Evolutionary conservation across 352 stramenopile genomes (phyloP).

Genomic region (Phytophthora palmivora): DNA sequence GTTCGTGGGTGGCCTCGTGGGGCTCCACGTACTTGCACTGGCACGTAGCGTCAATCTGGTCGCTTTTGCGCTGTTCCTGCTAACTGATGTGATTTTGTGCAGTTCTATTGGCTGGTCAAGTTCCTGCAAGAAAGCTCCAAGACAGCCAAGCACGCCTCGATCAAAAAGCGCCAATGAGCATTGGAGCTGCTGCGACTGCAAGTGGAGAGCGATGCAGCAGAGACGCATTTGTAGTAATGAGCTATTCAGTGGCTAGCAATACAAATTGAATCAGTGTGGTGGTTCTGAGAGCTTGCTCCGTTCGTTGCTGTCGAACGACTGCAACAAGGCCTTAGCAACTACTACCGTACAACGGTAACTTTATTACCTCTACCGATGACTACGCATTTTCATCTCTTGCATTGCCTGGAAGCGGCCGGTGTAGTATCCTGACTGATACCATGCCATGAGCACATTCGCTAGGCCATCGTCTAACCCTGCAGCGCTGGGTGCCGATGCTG

Average conservation of each 20-base stretch:
- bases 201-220: neutral
- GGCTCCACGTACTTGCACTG: slow-evolving; percentile 75
- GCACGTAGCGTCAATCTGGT: slow-evolving; percentile 26
- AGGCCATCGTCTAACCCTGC: slow-evolving; percentile 58
- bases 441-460: slow-evolving; percentile 78
- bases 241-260: slow-evolving; percentile 1
- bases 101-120: slow-evolving; percentile 72
- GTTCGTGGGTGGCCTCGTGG: slow-evolving; percentile 72
- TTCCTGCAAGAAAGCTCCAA: slow-evolving; percentile 69
- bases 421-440: slow-evolving; percentile 89
- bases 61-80: neutral
- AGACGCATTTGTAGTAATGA: slow-evolving; percentile 11
- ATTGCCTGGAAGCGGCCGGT: slow-evolving; percentile 80
- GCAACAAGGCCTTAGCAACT: too few relatives aligned
- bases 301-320: too few relatives aligned
- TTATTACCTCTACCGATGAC: slow-evolving; percentile 37
- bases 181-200: too few relatives aligned
- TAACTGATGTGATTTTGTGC: slow-evolving; percentile 5
- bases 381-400: slow-evolving; percentile 69
- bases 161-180: slow-evolving; percentile 72
- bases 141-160: slow-evolving; percentile 37
- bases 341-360: too few relatives aligned
- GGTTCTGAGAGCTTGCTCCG: neutral
- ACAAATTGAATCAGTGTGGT: slow-evolving; percentile 4
- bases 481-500: slow-evolving; percentile 18